Percentiles rank a stretch among this genome's conserved stretches.
These are phyloP conservation scores for Cymbopogon citratus DNA, from an alignment of 176 grass and related monocot species.

Conservation along the genomic window DNA sequence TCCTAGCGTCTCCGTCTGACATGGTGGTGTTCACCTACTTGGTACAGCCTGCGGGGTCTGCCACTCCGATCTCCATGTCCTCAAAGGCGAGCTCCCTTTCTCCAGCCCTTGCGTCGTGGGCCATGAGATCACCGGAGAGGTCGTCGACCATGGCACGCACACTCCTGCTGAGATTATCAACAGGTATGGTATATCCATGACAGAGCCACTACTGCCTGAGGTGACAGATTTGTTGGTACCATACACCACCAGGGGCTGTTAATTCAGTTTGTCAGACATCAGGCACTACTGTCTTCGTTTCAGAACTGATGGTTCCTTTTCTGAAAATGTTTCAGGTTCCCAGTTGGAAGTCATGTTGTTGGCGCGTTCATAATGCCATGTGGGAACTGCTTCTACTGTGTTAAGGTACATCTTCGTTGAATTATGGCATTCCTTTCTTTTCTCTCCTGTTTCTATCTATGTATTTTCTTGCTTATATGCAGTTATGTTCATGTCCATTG, in stretches of 20 bases:
- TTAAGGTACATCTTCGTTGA: constrained; percentile 49
- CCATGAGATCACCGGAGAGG: constrained; percentile 97
- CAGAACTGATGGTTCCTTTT: not conserved
- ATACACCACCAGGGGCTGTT: no score
- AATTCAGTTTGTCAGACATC: not conserved
- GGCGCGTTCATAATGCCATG: constrained; percentile 99
- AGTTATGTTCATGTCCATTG: not conserved
- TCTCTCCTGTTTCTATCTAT: not conserved
- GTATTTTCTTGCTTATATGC: not conserved
- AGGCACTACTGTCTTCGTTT: not conserved
- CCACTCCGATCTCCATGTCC: constrained; percentile 93
- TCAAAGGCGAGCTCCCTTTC: constrained; percentile 96
- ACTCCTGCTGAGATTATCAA: constrained; percentile 55
- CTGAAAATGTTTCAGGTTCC: constrained; percentile 53
- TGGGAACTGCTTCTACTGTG: constrained; percentile 95
- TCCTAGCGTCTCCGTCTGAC: not conserved
- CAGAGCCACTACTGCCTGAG: not conserved
- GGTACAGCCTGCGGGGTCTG: constrained; percentile 82
- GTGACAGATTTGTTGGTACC: not conserved
- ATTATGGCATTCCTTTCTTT: not conserved
- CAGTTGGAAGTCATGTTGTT: constrained; percentile 89
- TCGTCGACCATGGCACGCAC: constrained; percentile 72
- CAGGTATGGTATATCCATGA: constrained; percentile 42
- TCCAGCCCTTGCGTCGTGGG: constrained; percentile 78
- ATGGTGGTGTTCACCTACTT: not conserved